These are phyloP conservation scores for Arthrinium puccinioides DNA, from an alignment of 2,329 filamentous ascomycete genomes.

Conservation along the genomic window DNA sequence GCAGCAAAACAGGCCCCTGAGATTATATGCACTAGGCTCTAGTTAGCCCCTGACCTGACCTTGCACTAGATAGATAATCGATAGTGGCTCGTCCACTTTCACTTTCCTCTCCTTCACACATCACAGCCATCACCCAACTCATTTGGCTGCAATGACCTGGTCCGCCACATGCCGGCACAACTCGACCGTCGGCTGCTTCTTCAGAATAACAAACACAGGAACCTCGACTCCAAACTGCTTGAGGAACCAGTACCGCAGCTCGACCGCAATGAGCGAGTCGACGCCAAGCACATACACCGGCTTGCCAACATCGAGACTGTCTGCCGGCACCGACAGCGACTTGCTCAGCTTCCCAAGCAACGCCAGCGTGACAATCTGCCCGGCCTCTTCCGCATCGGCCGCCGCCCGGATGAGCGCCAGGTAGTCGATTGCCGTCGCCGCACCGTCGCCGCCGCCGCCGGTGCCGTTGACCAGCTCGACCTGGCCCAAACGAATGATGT, in stretches of 20 bases:
- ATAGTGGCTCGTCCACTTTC: not conserved
- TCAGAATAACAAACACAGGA: constrained; percentile 7
- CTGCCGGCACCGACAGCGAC: constrained; percentile 4
- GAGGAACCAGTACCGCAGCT: constrained; percentile 8
- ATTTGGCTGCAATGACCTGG: not conserved
- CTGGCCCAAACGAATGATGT: not conserved
- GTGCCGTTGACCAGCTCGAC: not conserved
- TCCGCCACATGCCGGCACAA: constrained; percentile 1
- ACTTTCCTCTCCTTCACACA: not conserved
- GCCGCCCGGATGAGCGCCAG: constrained; percentile 1
- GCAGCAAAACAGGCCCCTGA: not conserved
- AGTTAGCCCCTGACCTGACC: too few relatives aligned
- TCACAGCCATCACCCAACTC: not conserved
- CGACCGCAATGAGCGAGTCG: constrained; percentile 8
- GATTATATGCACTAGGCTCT: not conserved
- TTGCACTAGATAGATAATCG: too few relatives aligned
- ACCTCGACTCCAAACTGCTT: constrained; percentile 7
- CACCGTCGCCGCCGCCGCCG: not conserved
- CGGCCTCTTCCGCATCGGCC: not conserved
- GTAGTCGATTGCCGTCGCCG: not conserved
- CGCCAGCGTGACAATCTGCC: constrained; percentile 2
- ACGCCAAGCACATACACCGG: constrained; percentile 6
- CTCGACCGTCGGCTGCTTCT: constrained; percentile 2
- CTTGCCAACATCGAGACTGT: constrained; percentile 5
- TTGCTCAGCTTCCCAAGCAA: constrained; percentile 4